Conservation (phyloP, 2,329 filamentous ascomycete species). For the Aspergillus pseudoviridinutans region DNA sequence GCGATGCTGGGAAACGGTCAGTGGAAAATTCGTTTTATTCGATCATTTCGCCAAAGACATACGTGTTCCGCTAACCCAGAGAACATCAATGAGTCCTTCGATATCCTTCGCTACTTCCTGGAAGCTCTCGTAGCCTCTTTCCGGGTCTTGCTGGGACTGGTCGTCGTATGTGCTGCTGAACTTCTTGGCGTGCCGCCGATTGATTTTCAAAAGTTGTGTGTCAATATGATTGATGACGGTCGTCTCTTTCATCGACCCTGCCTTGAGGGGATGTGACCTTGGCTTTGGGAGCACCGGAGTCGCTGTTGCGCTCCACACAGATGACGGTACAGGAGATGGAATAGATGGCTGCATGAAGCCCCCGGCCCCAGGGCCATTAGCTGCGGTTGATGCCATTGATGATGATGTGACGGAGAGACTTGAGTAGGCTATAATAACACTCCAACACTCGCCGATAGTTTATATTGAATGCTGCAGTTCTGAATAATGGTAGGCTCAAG, state of each 20-base stretch:
- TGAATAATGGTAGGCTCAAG: neutral
- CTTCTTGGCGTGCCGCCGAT: conserved; percentile 52
- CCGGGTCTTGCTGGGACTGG: conserved; percentile 27
- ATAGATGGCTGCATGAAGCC: conserved; percentile 39
- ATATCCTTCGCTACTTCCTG: conserved; percentile 69
- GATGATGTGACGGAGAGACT: neutral
- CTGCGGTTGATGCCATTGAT: conserved; percentile 9
- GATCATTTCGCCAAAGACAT: conserved; percentile 35
- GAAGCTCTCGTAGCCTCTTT: conserved; percentile 58
- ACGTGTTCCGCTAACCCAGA: conserved; percentile 89
- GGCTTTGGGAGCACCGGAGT: conserved; percentile 49
- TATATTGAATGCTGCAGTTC: neutral
- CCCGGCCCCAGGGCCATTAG: conserved; percentile 21
- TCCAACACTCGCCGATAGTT: neutral
- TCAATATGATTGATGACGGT: conserved; percentile 57
- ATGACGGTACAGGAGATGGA: conserved; percentile 49
- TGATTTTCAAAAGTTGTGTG: conserved; percentile 48
- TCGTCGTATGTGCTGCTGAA: conserved; percentile 33
- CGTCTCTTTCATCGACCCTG: conserved; percentile 57
- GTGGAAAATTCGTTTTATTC: no score
- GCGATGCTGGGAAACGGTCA: conserved; percentile 51
- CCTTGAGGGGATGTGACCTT: conserved; percentile 49
- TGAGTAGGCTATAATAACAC: neutral
- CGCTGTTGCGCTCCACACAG: conserved; percentile 33
- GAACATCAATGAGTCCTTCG: conserved; percentile 68